Percentiles rank a stretch among this genome's conserved stretches.
Conservation (phyloP, 2,329 filamentous ascomycete species). For the Aspergillus pseudoglaucus region DNA sequence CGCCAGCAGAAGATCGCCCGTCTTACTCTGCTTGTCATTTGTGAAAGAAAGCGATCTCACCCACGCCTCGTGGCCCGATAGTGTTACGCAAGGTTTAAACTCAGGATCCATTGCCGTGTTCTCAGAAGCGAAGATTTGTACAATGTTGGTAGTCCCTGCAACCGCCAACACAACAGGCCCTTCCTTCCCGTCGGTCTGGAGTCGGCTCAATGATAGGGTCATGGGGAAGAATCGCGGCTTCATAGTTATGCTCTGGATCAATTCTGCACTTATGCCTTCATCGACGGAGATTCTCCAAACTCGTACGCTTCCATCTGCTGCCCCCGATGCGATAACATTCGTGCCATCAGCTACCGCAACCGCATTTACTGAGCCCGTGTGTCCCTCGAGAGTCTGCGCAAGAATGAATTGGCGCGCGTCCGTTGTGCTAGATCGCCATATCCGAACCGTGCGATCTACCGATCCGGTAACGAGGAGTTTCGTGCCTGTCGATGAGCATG, state of each 20-base stretch:
- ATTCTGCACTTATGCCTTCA: constrained; percentile 33
- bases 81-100: constrained; percentile 67
- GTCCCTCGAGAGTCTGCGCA: constrained; percentile 52
- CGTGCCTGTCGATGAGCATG: constrained; percentile 40
- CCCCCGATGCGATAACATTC: constrained; percentile 51
- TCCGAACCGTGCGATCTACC: constrained; percentile 67
- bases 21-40: constrained; percentile 48
- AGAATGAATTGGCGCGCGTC: constrained; percentile 32
- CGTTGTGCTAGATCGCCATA: constrained; percentile 46
- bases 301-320: constrained; percentile 57
- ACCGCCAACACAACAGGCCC: constrained; percentile 61
- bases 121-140: constrained; percentile 69
- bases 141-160: constrained; percentile 74
- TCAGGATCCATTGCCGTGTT: constrained; percentile 32
- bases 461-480: constrained; percentile 69
- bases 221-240: constrained; percentile 77
- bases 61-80: constrained; percentile 92
- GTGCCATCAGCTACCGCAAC: constrained; percentile 43
- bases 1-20: constrained; percentile 70
- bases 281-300: constrained; percentile 58
- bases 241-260: constrained; percentile 65
- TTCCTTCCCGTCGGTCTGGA: constrained; percentile 48
- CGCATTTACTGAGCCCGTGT: constrained; percentile 68
- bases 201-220: constrained; percentile 59
- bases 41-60: constrained; percentile 78